A percentile compares a stretch with the other conserved stretches of the same genome.
These are phyloP conservation scores for Gleditsia sinensis DNA, from an alignment of 306 rosid species.

Conservation along the genomic window DNA sequence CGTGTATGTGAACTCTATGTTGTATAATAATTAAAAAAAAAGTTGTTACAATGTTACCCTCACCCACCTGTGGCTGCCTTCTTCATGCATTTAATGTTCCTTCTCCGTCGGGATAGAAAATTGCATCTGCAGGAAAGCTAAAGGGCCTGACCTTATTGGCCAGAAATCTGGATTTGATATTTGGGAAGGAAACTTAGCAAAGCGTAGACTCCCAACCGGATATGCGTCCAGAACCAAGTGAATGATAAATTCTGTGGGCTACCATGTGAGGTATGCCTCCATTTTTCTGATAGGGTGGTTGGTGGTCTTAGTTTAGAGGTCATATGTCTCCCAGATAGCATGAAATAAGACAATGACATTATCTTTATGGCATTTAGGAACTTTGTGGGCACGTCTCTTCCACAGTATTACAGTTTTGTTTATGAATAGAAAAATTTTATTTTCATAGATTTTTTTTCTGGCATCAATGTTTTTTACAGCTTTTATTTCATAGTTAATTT, in stretches of 20 bases:
- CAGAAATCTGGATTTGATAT: not conserved
- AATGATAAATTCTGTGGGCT: constrained; percentile 13
- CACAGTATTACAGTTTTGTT: too few relatives aligned
- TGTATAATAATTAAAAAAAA: too few relatives aligned
- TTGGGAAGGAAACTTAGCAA: not conserved
- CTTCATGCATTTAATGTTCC: constrained; percentile 10
- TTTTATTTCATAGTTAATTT: too few relatives aligned
- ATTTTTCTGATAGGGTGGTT: not conserved
- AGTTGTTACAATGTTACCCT: not conserved
- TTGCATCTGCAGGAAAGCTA: not conserved
- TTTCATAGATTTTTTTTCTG: too few relatives aligned
- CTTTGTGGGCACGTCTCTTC: too few relatives aligned
- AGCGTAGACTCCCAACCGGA: not conserved
- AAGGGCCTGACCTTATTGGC: not conserved
- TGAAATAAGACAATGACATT: too few relatives aligned
- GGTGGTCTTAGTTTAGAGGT: constrained; percentile 20
- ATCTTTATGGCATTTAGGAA: too few relatives aligned
- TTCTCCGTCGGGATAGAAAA: constrained; percentile 6
- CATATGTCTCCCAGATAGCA: not conserved
- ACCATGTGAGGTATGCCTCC: not conserved
- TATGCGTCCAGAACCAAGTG: not conserved
- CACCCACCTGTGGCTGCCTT: not conserved
- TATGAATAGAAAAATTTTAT: too few relatives aligned
- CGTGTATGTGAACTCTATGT: too few relatives aligned
- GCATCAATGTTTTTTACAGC: too few relatives aligned